Base-by-base conservation (phyloP, 2,329 filamentous ascomycete genomes). In the Claviceps africana region DNA sequence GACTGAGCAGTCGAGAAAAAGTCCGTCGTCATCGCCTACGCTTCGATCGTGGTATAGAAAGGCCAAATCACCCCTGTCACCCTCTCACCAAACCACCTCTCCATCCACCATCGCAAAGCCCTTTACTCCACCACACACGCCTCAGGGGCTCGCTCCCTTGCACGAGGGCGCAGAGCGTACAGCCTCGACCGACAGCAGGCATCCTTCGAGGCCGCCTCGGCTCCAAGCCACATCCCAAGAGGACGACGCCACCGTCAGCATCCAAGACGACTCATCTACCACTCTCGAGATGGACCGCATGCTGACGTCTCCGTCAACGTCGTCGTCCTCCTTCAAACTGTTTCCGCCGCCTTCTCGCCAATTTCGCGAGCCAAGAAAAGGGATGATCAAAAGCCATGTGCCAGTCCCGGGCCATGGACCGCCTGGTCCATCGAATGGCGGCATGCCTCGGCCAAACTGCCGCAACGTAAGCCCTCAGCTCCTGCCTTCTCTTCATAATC, bases 81-180 rank as follows among this genome's bases (percentile, higher is more conserved):
- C 79, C 54, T 78, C 77, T 1, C 77, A 79, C 58, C 77, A 81
- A 60, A 79, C 78, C 60, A 79, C 78, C 0, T 79, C 77, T 0
- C 74, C 70, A 44, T 78, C 77, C 1, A 74, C 76, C 54, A 80
- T 81, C 72, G 75, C 77, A 22, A 79, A 76, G 57, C 76, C 75
- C 3, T 61, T n/a, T 6, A 44, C 74, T 5, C 75, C 76, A 0
- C 60, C 67, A 45, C 78, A 78, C 57, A 67, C 72, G 0, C 69
- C 68, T 50, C 64, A 66, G 42, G 59, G 76, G 47, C 65, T 78
- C 22, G 73, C 76, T 56, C 68, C 50, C 40, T 37, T 74, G 51
- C 71, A 75, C 57, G 57, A 61, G 60, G 42, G 59, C 19, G 8
- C n/a, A 11, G 28, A 31, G 35, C 6, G 9, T 46, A 47, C 55